These are phyloP conservation scores for Leucogyrophana mollusca DNA, from an alignment of 768 basidiomycete species.

Conservation along the genomic window DNA sequence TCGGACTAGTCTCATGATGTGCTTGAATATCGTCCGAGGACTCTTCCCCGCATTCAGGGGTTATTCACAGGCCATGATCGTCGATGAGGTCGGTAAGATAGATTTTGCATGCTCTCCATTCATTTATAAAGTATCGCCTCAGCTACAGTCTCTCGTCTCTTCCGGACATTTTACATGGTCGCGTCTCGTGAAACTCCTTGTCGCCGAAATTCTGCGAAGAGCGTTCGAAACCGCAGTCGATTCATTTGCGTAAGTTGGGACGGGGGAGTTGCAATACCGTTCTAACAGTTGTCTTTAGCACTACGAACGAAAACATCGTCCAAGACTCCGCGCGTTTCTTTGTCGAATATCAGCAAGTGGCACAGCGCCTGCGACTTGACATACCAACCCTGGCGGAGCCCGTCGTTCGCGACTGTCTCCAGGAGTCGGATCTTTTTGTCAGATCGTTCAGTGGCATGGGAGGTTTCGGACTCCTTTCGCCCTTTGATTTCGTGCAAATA, in stretches of 20 bases:
- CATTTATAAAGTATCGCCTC: not conserved
- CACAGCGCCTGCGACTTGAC: constrained; percentile 74
- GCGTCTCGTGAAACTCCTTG: constrained; percentile 55
- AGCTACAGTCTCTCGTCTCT: constrained; percentile 70
- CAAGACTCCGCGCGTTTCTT: constrained; percentile 70
- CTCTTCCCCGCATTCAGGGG: constrained; percentile 80
- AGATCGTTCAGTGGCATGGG: constrained; percentile 74
- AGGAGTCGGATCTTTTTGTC: constrained; percentile 83
- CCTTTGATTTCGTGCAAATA: constrained; percentile 75
- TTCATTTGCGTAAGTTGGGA: constrained; percentile 62
- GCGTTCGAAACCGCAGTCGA: constrained; percentile 66
- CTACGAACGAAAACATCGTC: constrained; percentile 70
- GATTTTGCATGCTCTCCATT: not conserved
- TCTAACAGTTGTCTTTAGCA: constrained; percentile 36
- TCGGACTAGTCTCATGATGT: constrained; percentile 68
- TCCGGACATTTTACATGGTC: constrained; percentile 74
- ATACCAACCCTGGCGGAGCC: constrained; percentile 78
- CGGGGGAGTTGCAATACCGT: constrained; percentile 8
- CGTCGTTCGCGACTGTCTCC: constrained; percentile 70
- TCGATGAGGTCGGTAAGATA: constrained; percentile 67
- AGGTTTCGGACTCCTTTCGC: constrained; percentile 77
- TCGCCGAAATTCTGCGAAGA: constrained; percentile 63
- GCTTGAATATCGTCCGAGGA: constrained; percentile 69
- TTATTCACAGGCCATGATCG: constrained; percentile 83
- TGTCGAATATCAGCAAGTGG: constrained; percentile 78